Conservation (phyloP, 108 stramenopile species). For the Nitzschia sp. region DNA sequence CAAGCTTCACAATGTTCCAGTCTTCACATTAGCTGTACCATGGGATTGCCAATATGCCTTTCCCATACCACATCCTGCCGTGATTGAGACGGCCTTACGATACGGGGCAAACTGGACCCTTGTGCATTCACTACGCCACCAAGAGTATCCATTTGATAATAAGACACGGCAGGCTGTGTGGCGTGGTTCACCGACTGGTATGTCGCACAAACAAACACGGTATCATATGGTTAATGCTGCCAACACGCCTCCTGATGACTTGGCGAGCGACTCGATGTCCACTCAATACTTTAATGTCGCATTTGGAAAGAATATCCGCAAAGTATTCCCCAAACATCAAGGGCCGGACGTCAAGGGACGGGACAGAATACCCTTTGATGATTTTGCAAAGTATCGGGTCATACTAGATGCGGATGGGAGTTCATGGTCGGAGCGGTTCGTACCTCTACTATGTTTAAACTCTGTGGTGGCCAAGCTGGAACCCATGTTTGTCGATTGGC, state of each 20-base stretch:
- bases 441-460: not conserved
- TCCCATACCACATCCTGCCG: slow-evolving; percentile 7
- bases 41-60: not conserved
- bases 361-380: not conserved
- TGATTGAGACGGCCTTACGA: not conserved
- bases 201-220: not conserved
- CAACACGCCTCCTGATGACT: not conserved
- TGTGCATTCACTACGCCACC: not conserved
- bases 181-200: slow-evolving; percentile 4
- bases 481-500: not conserved
- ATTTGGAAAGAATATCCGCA: slow-evolving; percentile 1
- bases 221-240: not conserved
- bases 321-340: not conserved
- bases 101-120: not conserved
- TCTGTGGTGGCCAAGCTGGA: slow-evolving; percentile 2
- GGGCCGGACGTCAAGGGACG: not conserved
- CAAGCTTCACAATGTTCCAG: not conserved
- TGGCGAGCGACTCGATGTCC: not conserved
- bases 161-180: slow-evolving; percentile 4
- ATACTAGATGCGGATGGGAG: slow-evolving; percentile 6
- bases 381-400: slow-evolving; percentile 5
- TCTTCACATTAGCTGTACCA: slow-evolving; percentile 6
- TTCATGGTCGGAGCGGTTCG: slow-evolving; percentile 6
- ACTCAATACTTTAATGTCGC: not conserved
- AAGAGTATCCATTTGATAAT: not conserved